A percentile compares a stretch with the other conserved stretches of the same genome.
phyloP scores from a whole-genome alignment of 306 rosid species.

The Glycine tomentella region DNA sequence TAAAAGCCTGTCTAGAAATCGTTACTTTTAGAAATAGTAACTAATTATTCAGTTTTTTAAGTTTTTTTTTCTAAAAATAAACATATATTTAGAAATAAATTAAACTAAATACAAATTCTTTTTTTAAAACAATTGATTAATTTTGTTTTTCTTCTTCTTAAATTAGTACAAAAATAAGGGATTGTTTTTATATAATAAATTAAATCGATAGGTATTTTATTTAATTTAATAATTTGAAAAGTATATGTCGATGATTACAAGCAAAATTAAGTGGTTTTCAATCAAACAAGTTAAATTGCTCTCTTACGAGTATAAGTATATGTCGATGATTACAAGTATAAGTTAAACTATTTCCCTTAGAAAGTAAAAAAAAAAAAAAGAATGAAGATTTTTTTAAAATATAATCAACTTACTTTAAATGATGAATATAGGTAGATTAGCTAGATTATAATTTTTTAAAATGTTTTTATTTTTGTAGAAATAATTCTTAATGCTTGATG shows the following conservation, averaged over 20 bases:
- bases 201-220: neutral
- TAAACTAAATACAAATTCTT: neutral
- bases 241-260: neutral
- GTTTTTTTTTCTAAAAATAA: neutral
- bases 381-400: too few species aligned
- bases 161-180: neutral
- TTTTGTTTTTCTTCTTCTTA: neutral
- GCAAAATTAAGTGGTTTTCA: neutral
- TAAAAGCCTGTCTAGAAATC: neutral
- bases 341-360: too few species aligned
- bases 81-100: neutral
- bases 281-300: neutral
- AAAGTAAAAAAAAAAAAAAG: too few species aligned
- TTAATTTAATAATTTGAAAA: neutral
- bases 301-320: too few species aligned
- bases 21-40: neutral
- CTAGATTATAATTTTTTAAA: too few species aligned
- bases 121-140: neutral
- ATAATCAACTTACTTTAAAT: too few species aligned
- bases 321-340: too few species aligned
- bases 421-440: too few species aligned
- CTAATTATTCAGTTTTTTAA: too few species aligned
- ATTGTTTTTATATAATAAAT: neutral
- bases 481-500: too few species aligned
- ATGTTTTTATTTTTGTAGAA: too few species aligned